These are phyloP conservation scores for Podosphaera aphanis DNA, from an alignment of 2,329 filamentous ascomycete genomes.

Conservation along the genomic window DNA sequence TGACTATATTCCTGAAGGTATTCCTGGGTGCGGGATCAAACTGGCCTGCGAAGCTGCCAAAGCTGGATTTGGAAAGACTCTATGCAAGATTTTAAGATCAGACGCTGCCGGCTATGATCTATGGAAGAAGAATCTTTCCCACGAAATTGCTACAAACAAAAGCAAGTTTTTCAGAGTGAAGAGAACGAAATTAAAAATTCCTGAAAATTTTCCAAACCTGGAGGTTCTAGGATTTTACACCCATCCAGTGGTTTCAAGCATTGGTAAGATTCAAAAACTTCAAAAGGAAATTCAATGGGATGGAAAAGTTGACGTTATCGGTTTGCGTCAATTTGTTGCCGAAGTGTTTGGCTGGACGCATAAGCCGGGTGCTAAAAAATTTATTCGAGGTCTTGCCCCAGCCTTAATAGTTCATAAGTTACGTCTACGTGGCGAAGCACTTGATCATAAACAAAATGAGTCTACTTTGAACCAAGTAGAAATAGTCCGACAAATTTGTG, in stretches of 20 bases:
- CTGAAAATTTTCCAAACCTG: constrained; percentile 56
- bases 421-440: constrained; percentile 19
- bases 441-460: constrained; percentile 12
- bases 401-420: constrained; percentile 44
- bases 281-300: constrained; percentile 34
- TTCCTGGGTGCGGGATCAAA: constrained; percentile 70
- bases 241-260: constrained; percentile 55
- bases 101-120: constrained; percentile 33
- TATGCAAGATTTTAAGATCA: constrained; percentile 40
- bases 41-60: constrained; percentile 73
- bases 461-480: constrained; percentile 23
- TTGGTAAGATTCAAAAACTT: constrained; percentile 30
- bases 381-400: constrained; percentile 58
- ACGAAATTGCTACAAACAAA: constrained; percentile 66
- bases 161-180: constrained; percentile 56
- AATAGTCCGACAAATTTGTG: constrained; percentile 43
- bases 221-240: constrained; percentile 73
- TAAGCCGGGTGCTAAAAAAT: constrained; percentile 57
- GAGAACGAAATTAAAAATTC: constrained; percentile 54
- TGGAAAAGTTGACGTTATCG: constrained; percentile 35
- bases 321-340: constrained; percentile 48
- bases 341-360: constrained; percentile 76
- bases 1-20: constrained; percentile 74
- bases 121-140: constrained; percentile 51
- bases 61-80: constrained; percentile 59